Conservation (phyloP, 306 rosid species). For the Potentilla sterilis region DNA sequence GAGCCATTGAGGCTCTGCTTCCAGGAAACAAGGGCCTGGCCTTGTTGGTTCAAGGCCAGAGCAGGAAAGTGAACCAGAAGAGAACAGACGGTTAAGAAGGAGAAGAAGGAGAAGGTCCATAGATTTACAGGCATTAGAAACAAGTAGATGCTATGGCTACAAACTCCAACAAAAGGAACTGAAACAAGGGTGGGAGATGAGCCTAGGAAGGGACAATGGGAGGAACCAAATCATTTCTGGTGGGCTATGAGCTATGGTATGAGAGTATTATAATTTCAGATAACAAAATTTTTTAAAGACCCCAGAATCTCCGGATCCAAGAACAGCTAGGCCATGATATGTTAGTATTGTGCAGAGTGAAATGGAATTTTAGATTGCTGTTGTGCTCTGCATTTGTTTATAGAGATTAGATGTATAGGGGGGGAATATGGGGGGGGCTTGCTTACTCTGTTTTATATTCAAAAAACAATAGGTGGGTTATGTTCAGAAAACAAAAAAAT, state of each 20-base stretch:
- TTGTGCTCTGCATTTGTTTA: constrained; percentile 58
- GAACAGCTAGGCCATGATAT: constrained; percentile 94
- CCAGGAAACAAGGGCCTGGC: constrained; percentile 79
- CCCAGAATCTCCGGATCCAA: constrained; percentile 95
- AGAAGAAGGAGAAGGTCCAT: constrained; percentile 56
- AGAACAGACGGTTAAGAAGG: constrained; percentile 37
- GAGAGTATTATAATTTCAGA: constrained; percentile 15
- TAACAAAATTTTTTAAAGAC: constrained; percentile 28
- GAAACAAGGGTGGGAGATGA: constrained; percentile 22
- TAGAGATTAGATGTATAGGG: constrained; percentile 8
- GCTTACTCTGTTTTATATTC: constrained; percentile 45
- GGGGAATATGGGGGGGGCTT: constrained; percentile 41
- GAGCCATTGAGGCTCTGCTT: constrained; percentile 71
- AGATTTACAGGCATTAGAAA: constrained; percentile 89
- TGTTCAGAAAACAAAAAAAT: too few relatives aligned
- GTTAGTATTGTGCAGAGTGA: constrained; percentile 37
- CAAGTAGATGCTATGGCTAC: constrained; percentile 34
- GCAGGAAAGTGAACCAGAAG: constrained; percentile 27
- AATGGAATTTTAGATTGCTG: constrained; percentile 59
- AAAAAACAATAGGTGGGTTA: constrained; percentile 17
- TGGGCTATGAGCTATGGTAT: constrained; percentile 40
- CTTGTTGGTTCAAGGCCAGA: constrained; percentile 70
- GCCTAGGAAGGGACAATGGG: constrained; percentile 75
- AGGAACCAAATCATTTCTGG: constrained; percentile 89
- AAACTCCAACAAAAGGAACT: constrained; percentile 47